A percentile compares a stretch with the other conserved stretches of the same genome.
Conservation (phyloP, 441 rosid species). For the Viola pubescens region DNA sequence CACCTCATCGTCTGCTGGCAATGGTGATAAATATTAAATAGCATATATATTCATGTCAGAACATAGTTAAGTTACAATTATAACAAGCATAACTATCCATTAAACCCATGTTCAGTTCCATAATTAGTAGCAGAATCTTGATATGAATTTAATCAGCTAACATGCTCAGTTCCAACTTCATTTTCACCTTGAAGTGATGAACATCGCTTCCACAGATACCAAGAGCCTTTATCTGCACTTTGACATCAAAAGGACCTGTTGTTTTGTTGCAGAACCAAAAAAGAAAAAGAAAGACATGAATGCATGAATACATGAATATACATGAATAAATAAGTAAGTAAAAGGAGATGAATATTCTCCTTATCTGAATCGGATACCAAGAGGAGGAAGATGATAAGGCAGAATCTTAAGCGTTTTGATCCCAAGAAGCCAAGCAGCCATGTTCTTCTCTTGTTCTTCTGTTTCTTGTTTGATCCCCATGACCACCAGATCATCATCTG, state of each 20-base stretch:
- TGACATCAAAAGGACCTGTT: constrained; percentile 75
- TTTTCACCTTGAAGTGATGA: constrained; percentile 71
- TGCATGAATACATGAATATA: background rate
- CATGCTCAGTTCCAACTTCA: background rate
- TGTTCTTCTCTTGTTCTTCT: constrained; percentile 44
- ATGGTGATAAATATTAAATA: background rate
- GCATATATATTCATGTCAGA: too few relatives aligned
- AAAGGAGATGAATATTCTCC: background rate
- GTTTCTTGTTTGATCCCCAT: constrained; percentile 26
- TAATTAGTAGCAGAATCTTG: too few relatives aligned
- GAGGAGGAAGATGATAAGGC: constrained; percentile 70
- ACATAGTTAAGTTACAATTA: too few relatives aligned
- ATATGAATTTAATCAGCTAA: background rate
- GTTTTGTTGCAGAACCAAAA: background rate
- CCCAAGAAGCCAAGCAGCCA: constrained; percentile 91
- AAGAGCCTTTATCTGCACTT: constrained; percentile 87
- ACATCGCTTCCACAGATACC: constrained; percentile 97
- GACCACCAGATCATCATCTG: constrained; percentile 19
- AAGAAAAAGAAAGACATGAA: background rate
- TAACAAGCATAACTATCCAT: too few relatives aligned
- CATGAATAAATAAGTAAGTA: background rate
- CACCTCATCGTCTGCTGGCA: constrained; percentile 39
- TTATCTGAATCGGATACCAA: constrained; percentile 32
- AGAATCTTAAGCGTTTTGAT: constrained; percentile 83
- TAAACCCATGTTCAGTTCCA: too few relatives aligned